Conservation (phyloP, 108 stramenopile species). For the Conticribra guillardii region DNA sequence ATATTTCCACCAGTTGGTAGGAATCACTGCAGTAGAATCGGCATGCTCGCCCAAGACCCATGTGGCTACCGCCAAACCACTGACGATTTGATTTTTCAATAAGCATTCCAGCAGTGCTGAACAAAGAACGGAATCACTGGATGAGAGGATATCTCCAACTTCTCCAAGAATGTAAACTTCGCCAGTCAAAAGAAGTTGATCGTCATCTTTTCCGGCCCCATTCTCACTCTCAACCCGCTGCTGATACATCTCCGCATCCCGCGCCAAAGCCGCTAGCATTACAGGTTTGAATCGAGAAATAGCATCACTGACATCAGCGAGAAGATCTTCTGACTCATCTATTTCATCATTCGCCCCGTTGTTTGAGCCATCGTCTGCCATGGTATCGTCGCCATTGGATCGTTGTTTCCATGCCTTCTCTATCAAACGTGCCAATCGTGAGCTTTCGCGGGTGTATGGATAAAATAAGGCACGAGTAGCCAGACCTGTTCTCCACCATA, state of each 20-base stretch:
- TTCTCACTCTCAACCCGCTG: conserved; percentile 6
- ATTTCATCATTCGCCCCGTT: conserved; percentile 46
- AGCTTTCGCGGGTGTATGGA: conserved; percentile 27
- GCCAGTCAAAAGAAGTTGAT: conserved; percentile 49
- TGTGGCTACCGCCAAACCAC: conserved; percentile 46
- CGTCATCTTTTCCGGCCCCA: conserved; percentile 38
- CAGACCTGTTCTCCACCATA: conserved; percentile 55
- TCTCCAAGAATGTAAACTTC: conserved; percentile 50
- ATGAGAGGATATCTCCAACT: conserved; percentile 40
- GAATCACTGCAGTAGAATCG: conserved; percentile 10
- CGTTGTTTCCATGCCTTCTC: conserved; percentile 28
- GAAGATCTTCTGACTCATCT: conserved; percentile 54
- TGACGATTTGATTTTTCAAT: conserved; percentile 48
- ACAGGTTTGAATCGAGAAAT: conserved; percentile 54
- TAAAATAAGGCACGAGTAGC: conserved; percentile 41
- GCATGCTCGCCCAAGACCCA: conserved; percentile 61
- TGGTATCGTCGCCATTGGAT: conserved; percentile 9
- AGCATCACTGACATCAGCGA: conserved; percentile 44
- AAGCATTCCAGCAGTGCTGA: conserved; percentile 49
- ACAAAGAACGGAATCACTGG: conserved; percentile 33
- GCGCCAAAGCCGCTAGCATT: conserved; percentile 51
- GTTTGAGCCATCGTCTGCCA: background rate
- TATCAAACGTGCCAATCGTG: conserved; percentile 20
- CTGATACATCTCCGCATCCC: conserved; percentile 60
- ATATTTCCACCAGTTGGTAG: conserved; percentile 59